Evolutionary conservation across 140 eudicot species (phyloP).

Genomic region (Stevia rebaudiana): DNA sequence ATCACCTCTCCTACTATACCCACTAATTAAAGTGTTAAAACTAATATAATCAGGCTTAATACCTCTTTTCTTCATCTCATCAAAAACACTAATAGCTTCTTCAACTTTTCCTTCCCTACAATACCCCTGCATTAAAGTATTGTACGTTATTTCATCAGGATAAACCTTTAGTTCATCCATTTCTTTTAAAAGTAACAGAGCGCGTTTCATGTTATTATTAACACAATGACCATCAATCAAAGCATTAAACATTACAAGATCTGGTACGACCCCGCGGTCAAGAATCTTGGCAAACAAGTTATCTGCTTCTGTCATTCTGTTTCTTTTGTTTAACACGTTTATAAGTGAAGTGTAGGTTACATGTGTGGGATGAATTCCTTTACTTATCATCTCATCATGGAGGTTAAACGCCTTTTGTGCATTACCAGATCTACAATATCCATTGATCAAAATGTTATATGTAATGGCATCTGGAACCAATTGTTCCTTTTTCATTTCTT

Average conservation of each 20-base stretch:
- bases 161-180: conserved; percentile 41
- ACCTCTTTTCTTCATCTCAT: conserved; percentile 65
- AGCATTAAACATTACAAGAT: conserved; percentile 61
- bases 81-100: conserved; percentile 54
- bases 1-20: conserved; percentile 74
- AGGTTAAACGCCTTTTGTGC: conserved; percentile 50
- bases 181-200: conserved; percentile 37
- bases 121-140: conserved; percentile 73
- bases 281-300: conserved; percentile 41
- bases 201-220: conserved; percentile 45
- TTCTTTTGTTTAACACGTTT: conserved; percentile 46
- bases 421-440: conserved; percentile 55
- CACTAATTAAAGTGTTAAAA: conserved; percentile 66
- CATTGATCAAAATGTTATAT: conserved; percentile 65
- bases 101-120: conserved; percentile 62
- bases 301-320: conserved; percentile 63
- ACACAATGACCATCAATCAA: conserved; percentile 74
- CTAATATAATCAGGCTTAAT: conserved; percentile 60
- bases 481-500: conserved; percentile 50
- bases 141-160: conserved; percentile 82
- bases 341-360: conserved; percentile 71
- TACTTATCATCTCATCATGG: conserved; percentile 62
- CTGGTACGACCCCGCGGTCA: conserved; percentile 50
- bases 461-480: conserved; percentile 53
- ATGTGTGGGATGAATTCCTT: conserved; percentile 50